phyloP scores from a whole-genome alignment of 1,139 yeast species.

The Pichia kudriavzevii region DNA sequence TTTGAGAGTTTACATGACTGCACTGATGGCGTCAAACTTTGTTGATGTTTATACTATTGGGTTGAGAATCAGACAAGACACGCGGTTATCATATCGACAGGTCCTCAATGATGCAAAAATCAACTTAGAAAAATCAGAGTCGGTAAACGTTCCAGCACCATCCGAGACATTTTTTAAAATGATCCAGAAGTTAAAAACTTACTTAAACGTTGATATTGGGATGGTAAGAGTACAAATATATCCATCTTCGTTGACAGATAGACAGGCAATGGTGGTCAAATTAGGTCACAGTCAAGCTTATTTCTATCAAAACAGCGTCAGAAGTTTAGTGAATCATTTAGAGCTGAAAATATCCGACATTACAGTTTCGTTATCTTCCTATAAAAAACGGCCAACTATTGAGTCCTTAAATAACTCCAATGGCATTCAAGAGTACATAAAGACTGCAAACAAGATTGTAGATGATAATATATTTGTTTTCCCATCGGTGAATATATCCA shows the following conservation, averaged over 20 bases:
- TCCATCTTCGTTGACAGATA: slow-evolving; percentile 70
- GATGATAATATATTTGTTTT: slow-evolving; percentile 79
- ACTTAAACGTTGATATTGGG: slow-evolving; percentile 53
- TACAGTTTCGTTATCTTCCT: slow-evolving; percentile 55
- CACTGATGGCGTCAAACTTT: slow-evolving; percentile 76
- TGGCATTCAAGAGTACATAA: slow-evolving; percentile 46
- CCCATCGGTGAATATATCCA: slow-evolving; percentile 66
- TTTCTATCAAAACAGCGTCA: slow-evolving; percentile 50
- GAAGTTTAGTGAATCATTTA: slow-evolving; percentile 39
- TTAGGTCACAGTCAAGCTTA: slow-evolving; percentile 54
- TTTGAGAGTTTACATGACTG: slow-evolving; percentile 61
- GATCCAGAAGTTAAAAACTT: slow-evolving; percentile 42
- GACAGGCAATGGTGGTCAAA: slow-evolving; percentile 61
- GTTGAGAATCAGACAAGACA: slow-evolving; percentile 66
- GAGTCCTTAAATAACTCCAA: slow-evolving; percentile 34
- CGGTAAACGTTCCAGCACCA: slow-evolving; percentile 24
- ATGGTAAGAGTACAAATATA: slow-evolving; percentile 54
- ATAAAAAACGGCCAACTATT: slow-evolving; percentile 38
- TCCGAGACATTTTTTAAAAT: slow-evolving; percentile 21
- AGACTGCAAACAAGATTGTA: slow-evolving; percentile 48
- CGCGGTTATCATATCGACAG: slow-evolving; percentile 63
- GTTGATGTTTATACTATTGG: slow-evolving; percentile 71
- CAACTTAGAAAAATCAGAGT: not conserved
- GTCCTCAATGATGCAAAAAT: slow-evolving; percentile 50
- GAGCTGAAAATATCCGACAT: slow-evolving; percentile 52